Evolutionary conservation across 805 yeast genomes (phyloP), one percentile per base, ranked within the genome.

Genomic region (Candida saitoana): DNA sequence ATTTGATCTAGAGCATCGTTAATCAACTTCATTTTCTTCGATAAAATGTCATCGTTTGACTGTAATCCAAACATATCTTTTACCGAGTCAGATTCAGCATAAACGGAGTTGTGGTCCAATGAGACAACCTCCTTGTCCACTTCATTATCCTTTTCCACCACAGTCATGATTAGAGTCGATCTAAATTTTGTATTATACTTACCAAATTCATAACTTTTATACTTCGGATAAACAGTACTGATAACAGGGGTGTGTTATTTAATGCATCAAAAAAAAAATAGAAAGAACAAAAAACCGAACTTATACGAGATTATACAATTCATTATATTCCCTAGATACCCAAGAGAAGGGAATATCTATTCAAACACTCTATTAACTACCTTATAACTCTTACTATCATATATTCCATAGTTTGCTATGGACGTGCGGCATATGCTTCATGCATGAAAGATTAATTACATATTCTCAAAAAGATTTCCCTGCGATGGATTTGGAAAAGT

Each of bases 1-100:
- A 64, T 62, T 43, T 63, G 65, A 41, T 62, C 66, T 17, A 64
- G 56, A 16, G 69, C 60, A 41, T 56, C 49, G 39, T 61, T 59
- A 39, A 65, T 51, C 7, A 62, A 45, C 36, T 45, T 48, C 58
- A 63, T 57, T 37, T 63, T 63, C 24, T 49, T 50, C 30, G 46
- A 46, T 29, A 60, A 37, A 2, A 62, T 70, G 3, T 44, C 48
- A 47, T 75, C 80, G 36, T 50, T 46, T 18, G 47, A 51, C 30
- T 54, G 56, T 29, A 52, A 41, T 15, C 49, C 60, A 6, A 42
- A 16, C 51, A 57, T 52, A 38, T 56, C 60, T 8, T 24, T 20
- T 7, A 16, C 16, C 6, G 31, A 24, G 9, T 15, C 24, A 8
- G 44, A 34, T 15, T 38, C 49, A 29, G 36, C 40, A 8, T 48